Evolutionary conservation across 441 rosid species (phyloP).

Genomic region (Manihot esculenta): DNA sequence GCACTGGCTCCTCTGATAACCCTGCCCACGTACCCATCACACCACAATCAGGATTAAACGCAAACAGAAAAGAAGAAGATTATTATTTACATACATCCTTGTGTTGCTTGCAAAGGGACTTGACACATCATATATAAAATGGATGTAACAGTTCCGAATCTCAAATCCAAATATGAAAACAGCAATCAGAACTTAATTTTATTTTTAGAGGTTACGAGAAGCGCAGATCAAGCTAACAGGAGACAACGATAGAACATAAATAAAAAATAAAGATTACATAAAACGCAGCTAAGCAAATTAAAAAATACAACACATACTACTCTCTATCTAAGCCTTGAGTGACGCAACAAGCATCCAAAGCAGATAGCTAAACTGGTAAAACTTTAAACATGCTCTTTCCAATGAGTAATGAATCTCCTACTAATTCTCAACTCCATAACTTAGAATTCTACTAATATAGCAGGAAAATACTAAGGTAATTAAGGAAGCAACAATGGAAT

Average conservation of each 20-base stretch:
- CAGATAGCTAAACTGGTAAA: not conserved
- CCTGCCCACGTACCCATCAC: constrained; percentile 40
- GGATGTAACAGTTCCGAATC: constrained; percentile 2
- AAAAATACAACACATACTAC: not conserved
- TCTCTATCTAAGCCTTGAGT: not conserved
- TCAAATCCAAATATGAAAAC: not conserved
- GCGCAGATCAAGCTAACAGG: not conserved
- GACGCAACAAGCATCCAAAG: not conserved
- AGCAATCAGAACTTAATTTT: not conserved
- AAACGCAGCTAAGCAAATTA: not conserved
- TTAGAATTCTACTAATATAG: too few relatives aligned
- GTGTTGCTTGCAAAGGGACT: not conserved
- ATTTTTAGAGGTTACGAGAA: not conserved
- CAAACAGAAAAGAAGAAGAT: not conserved
- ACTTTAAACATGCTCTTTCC: not conserved
- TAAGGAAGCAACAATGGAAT: too few relatives aligned
- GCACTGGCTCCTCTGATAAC: constrained; percentile 80
- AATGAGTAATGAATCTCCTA: not conserved
- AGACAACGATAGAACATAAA: not conserved
- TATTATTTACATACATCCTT: not conserved
- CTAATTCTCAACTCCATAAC: not conserved
- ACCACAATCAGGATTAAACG: not conserved
- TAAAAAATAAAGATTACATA: not conserved
- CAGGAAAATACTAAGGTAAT: too few relatives aligned
- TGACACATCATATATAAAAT: not conserved